phyloP scores from a whole-genome alignment of 345 rosid species.

The Xanthoceras sorbifolium region DNA sequence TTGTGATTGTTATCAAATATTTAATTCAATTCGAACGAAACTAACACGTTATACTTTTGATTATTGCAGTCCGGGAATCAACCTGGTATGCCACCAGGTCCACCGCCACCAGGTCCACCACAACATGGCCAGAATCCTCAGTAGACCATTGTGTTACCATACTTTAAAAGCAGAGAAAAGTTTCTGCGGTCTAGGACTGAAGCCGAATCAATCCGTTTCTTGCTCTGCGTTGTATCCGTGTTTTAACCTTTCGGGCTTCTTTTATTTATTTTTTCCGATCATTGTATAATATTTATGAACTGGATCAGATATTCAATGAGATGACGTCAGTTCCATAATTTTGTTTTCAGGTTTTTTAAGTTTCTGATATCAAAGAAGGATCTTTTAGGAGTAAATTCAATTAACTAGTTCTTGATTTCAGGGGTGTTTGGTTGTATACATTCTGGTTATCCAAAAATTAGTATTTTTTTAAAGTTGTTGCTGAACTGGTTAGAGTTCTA shows the following conservation, averaged over 20 bases:
- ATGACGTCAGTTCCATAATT: background rate
- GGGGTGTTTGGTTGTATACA: no score
- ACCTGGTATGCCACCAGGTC: slow-evolving; percentile 50
- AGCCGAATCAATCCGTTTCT: background rate
- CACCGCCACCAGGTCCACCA: slow-evolving; percentile 46
- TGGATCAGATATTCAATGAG: background rate
- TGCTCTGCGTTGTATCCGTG: background rate
- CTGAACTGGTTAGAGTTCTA: no score
- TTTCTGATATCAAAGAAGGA: background rate
- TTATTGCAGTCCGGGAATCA: slow-evolving; percentile 57
- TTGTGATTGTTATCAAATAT: background rate
- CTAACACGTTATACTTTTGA: slow-evolving; percentile 1
- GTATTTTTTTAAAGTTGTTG: no score
- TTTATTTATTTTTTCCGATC: background rate
- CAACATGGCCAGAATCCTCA: slow-evolving; percentile 53
- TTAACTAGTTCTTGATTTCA: no score
- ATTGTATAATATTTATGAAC: background rate
- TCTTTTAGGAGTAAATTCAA: background rate
- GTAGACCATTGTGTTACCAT: slow-evolving; percentile 20
- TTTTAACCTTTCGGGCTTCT: background rate
- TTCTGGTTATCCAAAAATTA: no score
- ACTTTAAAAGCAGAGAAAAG: background rate
- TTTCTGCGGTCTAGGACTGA: background rate
- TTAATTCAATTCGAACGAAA: background rate
- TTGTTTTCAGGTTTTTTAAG: background rate